Evolutionary conservation across 148 eudicot genomes (phyloP).

Genomic region (Polygonum maritimum): DNA sequence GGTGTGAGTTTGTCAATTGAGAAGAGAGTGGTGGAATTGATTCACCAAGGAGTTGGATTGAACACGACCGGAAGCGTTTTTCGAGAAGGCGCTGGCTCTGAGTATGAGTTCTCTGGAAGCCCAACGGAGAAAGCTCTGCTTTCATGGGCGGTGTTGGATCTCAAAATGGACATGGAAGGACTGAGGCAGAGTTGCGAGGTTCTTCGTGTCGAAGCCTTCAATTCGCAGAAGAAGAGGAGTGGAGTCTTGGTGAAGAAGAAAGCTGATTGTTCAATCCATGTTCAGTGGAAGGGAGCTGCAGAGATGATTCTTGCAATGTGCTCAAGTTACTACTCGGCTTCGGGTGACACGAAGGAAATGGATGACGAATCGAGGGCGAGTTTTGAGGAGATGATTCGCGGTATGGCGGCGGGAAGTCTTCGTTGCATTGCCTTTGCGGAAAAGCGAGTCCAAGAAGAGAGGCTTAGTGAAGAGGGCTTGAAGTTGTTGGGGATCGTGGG

Average conservation of each 20-base stretch:
- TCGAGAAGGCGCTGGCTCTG: constrained; percentile 5
- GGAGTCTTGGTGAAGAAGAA: constrained; percentile 19
- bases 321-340: constrained; percentile 18
- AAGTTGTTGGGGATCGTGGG: constrained; percentile 19
- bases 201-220: constrained; percentile 32
- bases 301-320: constrained; percentile 39
- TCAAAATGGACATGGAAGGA: constrained; percentile 18
- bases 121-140: constrained; percentile 39
- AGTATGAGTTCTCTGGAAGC: constrained; percentile 30
- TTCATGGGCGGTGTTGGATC: constrained; percentile 21
- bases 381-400: constrained; percentile 19
- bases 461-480: constrained; percentile 5
- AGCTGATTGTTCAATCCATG: background rate
- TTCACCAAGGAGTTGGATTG: constrained; percentile 21
- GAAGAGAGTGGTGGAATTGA: background rate
- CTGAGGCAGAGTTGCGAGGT: constrained; percentile 17
- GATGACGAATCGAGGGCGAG: constrained; percentile 12
- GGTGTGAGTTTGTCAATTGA: constrained; percentile 7
- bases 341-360: constrained; percentile 13
- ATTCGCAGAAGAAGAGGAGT: constrained; percentile 31
- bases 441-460: constrained; percentile 9
- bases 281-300: constrained; percentile 47
- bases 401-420: constrained; percentile 32
- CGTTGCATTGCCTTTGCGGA: constrained; percentile 36
- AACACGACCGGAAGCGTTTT: constrained; percentile 28